Percentiles rank a stretch among this genome's conserved stretches.
phyloP scores from a whole-genome alignment of 2,329 filamentous ascomycete genomes.

The Dryadomyces sulphureus region DNA sequence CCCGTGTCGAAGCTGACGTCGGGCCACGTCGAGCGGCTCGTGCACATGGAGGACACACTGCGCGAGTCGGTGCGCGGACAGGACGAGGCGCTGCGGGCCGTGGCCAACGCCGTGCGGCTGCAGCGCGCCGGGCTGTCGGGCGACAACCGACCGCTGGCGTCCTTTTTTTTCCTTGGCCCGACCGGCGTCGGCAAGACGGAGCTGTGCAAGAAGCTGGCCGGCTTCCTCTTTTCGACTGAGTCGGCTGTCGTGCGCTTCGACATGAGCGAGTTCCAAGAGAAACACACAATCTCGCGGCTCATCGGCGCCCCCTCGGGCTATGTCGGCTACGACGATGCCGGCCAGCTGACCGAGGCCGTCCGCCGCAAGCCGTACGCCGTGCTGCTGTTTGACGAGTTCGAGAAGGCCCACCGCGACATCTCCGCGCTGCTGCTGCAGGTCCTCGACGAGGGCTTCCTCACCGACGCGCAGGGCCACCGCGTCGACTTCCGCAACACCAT shows the following conservation, averaged over 20 bases:
- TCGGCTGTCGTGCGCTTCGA: slow-evolving; percentile 86
- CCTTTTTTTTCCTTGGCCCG: slow-evolving; percentile 94
- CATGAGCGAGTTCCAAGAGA: slow-evolving; percentile 97
- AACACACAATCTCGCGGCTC: slow-evolving; percentile 84
- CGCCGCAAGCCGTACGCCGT: slow-evolving; percentile 91
- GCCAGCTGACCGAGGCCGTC: slow-evolving; percentile 89
- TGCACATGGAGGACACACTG: slow-evolving; percentile 88
- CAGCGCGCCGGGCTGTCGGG: slow-evolving; percentile 85
- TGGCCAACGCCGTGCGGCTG: slow-evolving; percentile 84
- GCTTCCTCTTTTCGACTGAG: slow-evolving; percentile 86
- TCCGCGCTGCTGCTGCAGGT: slow-evolving; percentile 85
- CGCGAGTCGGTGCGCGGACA: slow-evolving; percentile 77
- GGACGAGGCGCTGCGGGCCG: slow-evolving; percentile 81
- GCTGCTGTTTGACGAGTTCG: slow-evolving; percentile 90
- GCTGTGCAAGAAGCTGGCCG: slow-evolving; percentile 88
- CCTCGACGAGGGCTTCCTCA: slow-evolving; percentile 89
- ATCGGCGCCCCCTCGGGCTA: slow-evolving; percentile 92
- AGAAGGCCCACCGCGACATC: slow-evolving; percentile 93
- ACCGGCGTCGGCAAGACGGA: slow-evolving; percentile 97
- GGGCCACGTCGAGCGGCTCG: slow-evolving; percentile 85
- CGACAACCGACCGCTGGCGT: slow-evolving; percentile 80
- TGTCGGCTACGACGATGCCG: slow-evolving; percentile 91
- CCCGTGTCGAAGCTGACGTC: slow-evolving; percentile 85
- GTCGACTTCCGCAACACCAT: slow-evolving; percentile 95
- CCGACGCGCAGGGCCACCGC: slow-evolving; percentile 89